Evolutionary conservation across 192 early-diverging fungal genomes (phyloP), one percentile per base, ranked within the genome.

Genomic region (Bifiguratus adelaidae): DNA sequence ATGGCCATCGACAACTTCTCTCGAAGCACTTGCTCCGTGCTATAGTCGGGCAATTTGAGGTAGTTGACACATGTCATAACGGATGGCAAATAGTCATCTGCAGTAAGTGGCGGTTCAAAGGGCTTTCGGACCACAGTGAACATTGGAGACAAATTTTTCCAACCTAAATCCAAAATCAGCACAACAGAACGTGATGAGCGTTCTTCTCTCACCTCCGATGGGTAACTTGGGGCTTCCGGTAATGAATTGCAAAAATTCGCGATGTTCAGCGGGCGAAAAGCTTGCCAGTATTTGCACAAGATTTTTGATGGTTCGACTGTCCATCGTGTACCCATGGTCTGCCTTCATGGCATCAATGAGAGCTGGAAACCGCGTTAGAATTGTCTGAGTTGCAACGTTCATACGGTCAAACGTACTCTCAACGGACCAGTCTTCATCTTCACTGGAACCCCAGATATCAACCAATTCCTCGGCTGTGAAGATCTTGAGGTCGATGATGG

Each of bases 41-140:
- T 69, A 57, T 95, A 97, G 18, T 79, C 82, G 15, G 93, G 93
- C 52, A 97, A 70, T 61, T 97, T 97, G 38, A 97, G 71, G 50
- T 90, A 90, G 53, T 97, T 93, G 37, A 78, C 88, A 56, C 93
- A 97, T 3, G 93, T 97, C 93, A 97, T 97, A 20, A 97, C 93
- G 19, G 79, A 85, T 16, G 93, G 93, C 55, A 97, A 56, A 44
- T 82, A 91, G 30, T 82, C 80, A 54, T 95, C 88, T 0, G 83
- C 61, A 4, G 44, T 63, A 20, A 77, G 50, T 20, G 82, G 76
- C n/a, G 69, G 59, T 38, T 73, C 83, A 30, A 67, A 71, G 5
- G 66, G 71, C 59, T 93, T 95, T 52, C 85, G 71, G 2, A 93
- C 91, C 12, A 96, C 84, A 0, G 85, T 93, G 38, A 96, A 68